Evolutionary conservation across 2,329 filamentous ascomycete species (phyloP), one percentile per base, ranked within the genome.

Genomic region (Saccharata proteae): DNA sequence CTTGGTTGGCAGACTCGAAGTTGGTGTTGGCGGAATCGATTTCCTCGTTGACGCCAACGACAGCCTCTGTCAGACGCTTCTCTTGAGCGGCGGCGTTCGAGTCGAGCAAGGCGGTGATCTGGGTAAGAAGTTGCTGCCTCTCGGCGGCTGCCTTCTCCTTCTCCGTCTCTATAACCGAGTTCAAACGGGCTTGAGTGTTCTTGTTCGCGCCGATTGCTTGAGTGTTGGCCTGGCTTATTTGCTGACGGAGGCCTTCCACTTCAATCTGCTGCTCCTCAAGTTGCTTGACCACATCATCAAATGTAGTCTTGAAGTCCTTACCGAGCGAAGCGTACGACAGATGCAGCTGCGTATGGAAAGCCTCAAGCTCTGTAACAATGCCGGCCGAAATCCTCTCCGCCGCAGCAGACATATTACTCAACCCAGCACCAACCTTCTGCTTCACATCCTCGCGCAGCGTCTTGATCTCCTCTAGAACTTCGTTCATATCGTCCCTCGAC

Each of bases 381-480:
- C 92, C 88, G 9, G 78, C 80, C 1, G 85, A 84, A 39, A 96
- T 94, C 34, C 80, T 77, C 56, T 88, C 83, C 2, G 88, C 85
- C 7, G 86, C 84, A 8, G 70, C 70, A 2, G 85, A 85, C 14
- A 96, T 74, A 16, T 83, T 77, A 45, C 83, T 77, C 25, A 96
- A 64, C 6, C 86, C 88, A 47, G 85, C 77, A 3, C 83, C 82
- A 28, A 96, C 82, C 39, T 80, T 79, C 29, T 71, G 65, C 62
- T 94, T 94, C 30, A 96, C 83, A 32, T 82, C 77, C 51, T 93
- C 81, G 14, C 88, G 74, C 15, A 96, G 67, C n/a, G 72, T 74
- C 51, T 86, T 86, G 52, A 96, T 93, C 51, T 93, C 88, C 46
- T 90, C 82, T 7, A 98, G 66, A 2, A 93, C 78, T n/a, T 72